Conservation (phyloP, 768 basidiomycete species). For the Amanita subjunquillea region DNA sequence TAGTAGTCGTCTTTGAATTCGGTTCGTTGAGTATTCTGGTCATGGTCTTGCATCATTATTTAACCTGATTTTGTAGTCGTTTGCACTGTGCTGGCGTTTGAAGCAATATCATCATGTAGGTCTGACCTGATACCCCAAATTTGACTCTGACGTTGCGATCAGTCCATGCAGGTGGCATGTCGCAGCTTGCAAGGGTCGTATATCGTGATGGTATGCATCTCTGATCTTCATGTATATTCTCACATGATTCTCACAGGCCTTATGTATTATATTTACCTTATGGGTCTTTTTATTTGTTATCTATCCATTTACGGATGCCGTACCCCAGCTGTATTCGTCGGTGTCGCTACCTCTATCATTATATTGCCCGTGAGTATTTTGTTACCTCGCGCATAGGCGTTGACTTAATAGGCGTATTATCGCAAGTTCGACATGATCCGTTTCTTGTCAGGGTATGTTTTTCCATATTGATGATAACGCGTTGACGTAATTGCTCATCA, state of each 20-base stretch:
- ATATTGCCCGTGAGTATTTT: slow-evolving; percentile 1
- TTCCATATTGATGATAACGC: background rate
- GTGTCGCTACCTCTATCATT: background rate
- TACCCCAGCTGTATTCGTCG: background rate
- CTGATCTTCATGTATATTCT: background rate
- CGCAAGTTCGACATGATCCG: slow-evolving; percentile 1
- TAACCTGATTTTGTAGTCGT: background rate
- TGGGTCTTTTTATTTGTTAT: background rate
- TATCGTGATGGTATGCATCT: slow-evolving; percentile 1
- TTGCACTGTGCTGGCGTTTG: background rate
- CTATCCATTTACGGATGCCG: background rate
- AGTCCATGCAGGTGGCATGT: background rate
- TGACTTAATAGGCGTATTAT: background rate
- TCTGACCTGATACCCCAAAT: background rate
- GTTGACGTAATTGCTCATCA: background rate
- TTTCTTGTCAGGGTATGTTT: background rate
- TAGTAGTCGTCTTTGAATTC: background rate
- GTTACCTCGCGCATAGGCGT: too few relatives aligned
- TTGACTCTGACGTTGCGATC: background rate
- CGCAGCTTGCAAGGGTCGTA: slow-evolving; percentile 1
- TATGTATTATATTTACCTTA: slow-evolving; percentile 4
- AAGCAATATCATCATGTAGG: slow-evolving; percentile 1
- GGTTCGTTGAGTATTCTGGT: background rate
- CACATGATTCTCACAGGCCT: background rate
- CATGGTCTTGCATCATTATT: background rate